A percentile compares a stretch with the other conserved stretches of the same genome.
These are phyloP conservation scores for Talaromyces adpressus DNA, from an alignment of 495 filamentous ascomycete species.

Conservation along the genomic window DNA sequence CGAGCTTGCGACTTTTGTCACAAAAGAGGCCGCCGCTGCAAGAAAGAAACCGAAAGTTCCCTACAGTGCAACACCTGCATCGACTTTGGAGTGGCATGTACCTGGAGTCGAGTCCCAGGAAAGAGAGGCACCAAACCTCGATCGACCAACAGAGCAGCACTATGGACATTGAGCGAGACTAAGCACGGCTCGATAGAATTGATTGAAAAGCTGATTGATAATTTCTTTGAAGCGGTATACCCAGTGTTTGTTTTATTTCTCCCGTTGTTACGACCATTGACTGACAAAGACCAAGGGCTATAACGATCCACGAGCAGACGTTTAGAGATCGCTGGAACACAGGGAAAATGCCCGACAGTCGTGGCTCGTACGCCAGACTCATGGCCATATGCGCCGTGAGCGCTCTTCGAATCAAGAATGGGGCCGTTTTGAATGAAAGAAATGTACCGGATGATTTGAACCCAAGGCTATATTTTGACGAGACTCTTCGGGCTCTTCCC, in stretches of 20 bases:
- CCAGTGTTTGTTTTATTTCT: neutral
- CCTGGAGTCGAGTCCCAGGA: neutral
- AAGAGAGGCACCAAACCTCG: neutral
- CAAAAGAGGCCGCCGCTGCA: slow-evolving; percentile 1
- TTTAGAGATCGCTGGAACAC: neutral
- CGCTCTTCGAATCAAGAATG: slow-evolving; percentile 1
- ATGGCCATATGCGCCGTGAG: slow-evolving; percentile 2
- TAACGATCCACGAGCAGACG: neutral
- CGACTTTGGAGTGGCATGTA: slow-evolving; percentile 3
- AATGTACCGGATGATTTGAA: neutral
- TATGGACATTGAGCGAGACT: neutral
- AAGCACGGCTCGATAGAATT: neutral
- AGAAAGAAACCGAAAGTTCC: neutral
- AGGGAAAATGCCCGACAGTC: neutral
- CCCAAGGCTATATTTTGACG: neutral
- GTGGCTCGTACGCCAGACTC: neutral
- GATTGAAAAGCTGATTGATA: slow-evolving; percentile 1
- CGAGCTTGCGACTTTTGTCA: slow-evolving; percentile 6
- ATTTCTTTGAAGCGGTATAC: neutral
- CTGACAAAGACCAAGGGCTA: neutral
- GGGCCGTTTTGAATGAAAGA: neutral
- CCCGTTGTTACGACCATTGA: neutral
- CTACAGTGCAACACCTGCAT: neutral
- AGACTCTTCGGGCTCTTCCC: neutral
- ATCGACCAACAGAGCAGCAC: neutral